Evolutionary conservation across 345 rosid species (phyloP).

Genomic region (Arabidopsis arenosa): DNA sequence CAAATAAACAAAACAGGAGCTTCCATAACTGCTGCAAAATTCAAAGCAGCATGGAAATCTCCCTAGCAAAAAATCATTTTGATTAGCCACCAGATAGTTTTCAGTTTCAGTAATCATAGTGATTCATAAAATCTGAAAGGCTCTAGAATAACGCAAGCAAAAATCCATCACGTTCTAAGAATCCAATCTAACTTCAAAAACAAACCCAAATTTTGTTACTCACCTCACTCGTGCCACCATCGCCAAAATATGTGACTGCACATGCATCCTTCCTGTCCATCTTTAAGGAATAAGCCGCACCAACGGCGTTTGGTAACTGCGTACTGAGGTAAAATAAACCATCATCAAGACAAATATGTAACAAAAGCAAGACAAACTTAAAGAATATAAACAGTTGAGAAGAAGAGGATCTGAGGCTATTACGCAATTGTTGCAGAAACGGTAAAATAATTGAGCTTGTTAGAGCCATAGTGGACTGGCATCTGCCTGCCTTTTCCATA

Average conservation of each 20-base stretch:
- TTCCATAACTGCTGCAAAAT: slow-evolving; percentile 78
- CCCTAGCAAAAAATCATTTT: slow-evolving; percentile 52
- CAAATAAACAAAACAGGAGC: slow-evolving; percentile 85
- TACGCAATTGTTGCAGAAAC: slow-evolving; percentile 79
- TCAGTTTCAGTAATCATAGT: slow-evolving; percentile 10
- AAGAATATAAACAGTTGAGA: not conserved
- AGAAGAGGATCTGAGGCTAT: slow-evolving; percentile 18
- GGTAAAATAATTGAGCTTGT: slow-evolving; percentile 73
- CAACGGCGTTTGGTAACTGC: slow-evolving; percentile 87
- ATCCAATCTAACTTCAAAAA: too few species aligned
- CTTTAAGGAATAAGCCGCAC: slow-evolving; percentile 88
- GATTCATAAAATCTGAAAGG: not conserved
- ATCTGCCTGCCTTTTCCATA: slow-evolving; percentile 89
- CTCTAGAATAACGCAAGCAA: not conserved
- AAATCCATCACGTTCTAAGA: not conserved
- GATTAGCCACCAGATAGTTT: not conserved
- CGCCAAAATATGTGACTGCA: slow-evolving; percentile 74
- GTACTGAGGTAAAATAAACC: slow-evolving; percentile 50
- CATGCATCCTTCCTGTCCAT: slow-evolving; percentile 81
- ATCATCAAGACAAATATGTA: not conserved
- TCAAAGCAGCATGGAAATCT: slow-evolving; percentile 82
- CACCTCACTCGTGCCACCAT: slow-evolving; percentile 89
- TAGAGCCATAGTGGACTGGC: slow-evolving; percentile 88
- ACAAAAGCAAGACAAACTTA: not conserved
- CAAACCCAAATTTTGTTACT: not conserved